Conservation (phyloP, 371 early-diverging fungal species). For the Mortierella sp. region DNA sequence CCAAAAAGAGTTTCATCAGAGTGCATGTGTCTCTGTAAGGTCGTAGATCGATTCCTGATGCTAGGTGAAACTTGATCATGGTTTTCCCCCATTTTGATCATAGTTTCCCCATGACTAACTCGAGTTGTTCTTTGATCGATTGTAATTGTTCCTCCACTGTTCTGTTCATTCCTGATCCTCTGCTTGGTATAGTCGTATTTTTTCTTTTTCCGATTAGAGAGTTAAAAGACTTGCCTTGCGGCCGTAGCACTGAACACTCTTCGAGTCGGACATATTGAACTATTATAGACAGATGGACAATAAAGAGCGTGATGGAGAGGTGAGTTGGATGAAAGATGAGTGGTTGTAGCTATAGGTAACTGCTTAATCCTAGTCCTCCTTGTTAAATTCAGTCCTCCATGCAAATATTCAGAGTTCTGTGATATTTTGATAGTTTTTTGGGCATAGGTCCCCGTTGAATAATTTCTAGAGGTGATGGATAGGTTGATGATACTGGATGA, state of each 20-base stretch:
- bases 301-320: constrained; percentile 1
- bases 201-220: neutral
- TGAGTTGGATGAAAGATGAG: neutral
- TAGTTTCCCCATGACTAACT: constrained; percentile 8
- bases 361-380: neutral
- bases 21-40: neutral
- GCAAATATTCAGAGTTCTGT: neutral
- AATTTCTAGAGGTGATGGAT: neutral
- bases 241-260: constrained; percentile 60
- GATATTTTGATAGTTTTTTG: neutral
- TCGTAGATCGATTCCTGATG: neutral
- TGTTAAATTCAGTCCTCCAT: neutral
- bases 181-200: neutral
- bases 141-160: neutral
- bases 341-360: neutral
- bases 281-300: constrained; percentile 2
- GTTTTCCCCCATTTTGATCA: constrained; percentile 8
- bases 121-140: neutral
- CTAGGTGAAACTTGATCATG: neutral
- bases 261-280: constrained; percentile 57
- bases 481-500: neutral
- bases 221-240: constrained; percentile 57
- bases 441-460: constrained; percentile 2
- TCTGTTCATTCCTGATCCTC: constrained; percentile 4
- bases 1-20: neutral